Percentiles rank a stretch among this genome's conserved stretches.
phyloP scores from a whole-genome alignment of 2,329 filamentous ascomycete species.

The Rhytidhysteron rufulum region DNA sequence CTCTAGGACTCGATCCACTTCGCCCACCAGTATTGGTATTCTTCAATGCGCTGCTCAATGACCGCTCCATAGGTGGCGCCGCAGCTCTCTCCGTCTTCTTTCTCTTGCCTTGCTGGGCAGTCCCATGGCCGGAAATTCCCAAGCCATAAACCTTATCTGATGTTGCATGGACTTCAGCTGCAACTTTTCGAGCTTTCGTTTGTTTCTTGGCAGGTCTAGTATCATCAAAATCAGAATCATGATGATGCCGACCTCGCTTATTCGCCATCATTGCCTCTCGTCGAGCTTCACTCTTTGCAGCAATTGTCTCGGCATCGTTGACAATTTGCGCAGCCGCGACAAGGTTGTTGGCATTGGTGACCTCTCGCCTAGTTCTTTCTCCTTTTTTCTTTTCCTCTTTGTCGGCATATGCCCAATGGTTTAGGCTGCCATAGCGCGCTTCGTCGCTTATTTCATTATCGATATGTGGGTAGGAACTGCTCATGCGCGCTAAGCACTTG shows the following conservation, averaged over 20 bases:
- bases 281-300: slow-evolving; percentile 73
- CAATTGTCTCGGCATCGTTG: slow-evolving; percentile 77
- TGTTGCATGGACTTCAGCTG: slow-evolving; percentile 47
- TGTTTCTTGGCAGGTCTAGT: slow-evolving; percentile 64
- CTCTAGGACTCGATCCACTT: slow-evolving; percentile 57
- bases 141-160: slow-evolving; percentile 53
- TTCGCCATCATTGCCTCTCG: slow-evolving; percentile 78
- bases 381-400: slow-evolving; percentile 59
- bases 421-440: slow-evolving; percentile 84
- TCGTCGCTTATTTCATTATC: slow-evolving; percentile 90
- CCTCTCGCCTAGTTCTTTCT: slow-evolving; percentile 74
- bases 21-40: slow-evolving; percentile 43
- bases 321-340: slow-evolving; percentile 68
- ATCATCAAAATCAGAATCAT: slow-evolving; percentile 76
- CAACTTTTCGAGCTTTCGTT: slow-evolving; percentile 60
- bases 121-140: slow-evolving; percentile 58
- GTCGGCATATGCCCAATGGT: slow-evolving; percentile 93
- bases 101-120: slow-evolving; percentile 62
- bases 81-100: slow-evolving; percentile 71
- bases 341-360: slow-evolving; percentile 66
- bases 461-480: slow-evolving; percentile 82
- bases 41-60: slow-evolving; percentile 56
- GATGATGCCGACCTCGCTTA: slow-evolving; percentile 64
- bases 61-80: slow-evolving; percentile 59
- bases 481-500: slow-evolving; percentile 78